Conservation (phyloP, 2,329 filamentous ascomycete species). For the Botryotinia calthae region DNA sequence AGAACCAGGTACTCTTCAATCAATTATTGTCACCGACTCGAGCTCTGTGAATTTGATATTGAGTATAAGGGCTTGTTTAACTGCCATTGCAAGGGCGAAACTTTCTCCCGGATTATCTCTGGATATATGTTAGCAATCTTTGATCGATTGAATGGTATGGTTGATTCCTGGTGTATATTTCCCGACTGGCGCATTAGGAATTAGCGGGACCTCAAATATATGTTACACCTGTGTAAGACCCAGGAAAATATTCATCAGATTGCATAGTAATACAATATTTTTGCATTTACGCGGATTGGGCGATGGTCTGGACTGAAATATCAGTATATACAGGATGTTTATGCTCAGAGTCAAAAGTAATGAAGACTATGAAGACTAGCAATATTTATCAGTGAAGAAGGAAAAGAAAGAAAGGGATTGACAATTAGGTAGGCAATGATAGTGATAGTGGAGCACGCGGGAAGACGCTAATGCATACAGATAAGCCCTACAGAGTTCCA, state of each 20-base stretch:
- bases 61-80: too few relatives aligned
- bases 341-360: not conserved
- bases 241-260: not conserved
- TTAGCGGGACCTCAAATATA: not conserved
- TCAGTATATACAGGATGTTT: not conserved
- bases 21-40: not conserved
- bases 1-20: not conserved
- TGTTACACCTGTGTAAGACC: too few relatives aligned
- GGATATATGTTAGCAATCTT: too few relatives aligned
- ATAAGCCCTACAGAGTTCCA: not conserved
- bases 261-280: not conserved
- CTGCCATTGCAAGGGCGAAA: not conserved
- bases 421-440: not conserved
- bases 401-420: not conserved
- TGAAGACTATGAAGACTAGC: not conserved
- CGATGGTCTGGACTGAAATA: not conserved
- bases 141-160: not conserved
- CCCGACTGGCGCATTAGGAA: not conserved
- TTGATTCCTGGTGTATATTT: not conserved
- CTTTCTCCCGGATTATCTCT: not conserved
- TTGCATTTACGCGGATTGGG: not conserved
- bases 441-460: not conserved
- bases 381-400: not conserved
- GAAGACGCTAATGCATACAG: not conserved
- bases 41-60: not conserved